phyloP scores from a whole-genome alignment of 208 protist genomes.

The Leishmania guyanensis region DNA sequence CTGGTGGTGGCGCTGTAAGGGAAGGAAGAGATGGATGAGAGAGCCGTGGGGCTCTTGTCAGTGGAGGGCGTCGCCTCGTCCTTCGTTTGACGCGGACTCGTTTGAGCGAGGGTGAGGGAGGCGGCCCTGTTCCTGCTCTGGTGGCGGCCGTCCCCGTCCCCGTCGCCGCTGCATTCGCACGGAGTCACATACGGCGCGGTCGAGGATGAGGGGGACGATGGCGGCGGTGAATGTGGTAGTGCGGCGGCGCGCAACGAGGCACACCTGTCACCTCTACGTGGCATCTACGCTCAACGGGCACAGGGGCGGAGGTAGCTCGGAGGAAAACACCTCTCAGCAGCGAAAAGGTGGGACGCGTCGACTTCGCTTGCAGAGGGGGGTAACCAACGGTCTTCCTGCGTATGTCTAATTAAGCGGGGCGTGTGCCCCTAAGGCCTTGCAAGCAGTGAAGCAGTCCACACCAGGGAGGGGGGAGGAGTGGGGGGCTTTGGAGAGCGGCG shows the following conservation, averaged over 20 bases:
- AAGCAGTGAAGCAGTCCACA: neutral
- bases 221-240: neutral
- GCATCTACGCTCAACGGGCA: neutral
- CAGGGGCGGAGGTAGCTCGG: neutral
- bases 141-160: neutral
- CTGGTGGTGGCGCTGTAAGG: neutral
- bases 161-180: neutral
- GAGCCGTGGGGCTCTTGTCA: neutral
- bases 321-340: neutral
- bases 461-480: neutral
- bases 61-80: neutral
- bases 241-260: neutral
- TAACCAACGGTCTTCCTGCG: neutral
- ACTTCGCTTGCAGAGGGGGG: neutral
- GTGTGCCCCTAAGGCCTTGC: neutral
- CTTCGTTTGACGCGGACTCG: neutral
- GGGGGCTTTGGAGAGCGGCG: neutral
- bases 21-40: neutral
- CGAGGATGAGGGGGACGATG: constrained; percentile 4
- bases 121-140: neutral
- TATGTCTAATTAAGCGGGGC: neutral
- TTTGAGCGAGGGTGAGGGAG: neutral
- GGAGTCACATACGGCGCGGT: constrained; percentile 14
- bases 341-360: neutral
- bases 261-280: neutral